These are phyloP conservation scores for Boletus vinaceobasis DNA, from an alignment of 768 basidiomycete genomes.

Conservation along the genomic window DNA sequence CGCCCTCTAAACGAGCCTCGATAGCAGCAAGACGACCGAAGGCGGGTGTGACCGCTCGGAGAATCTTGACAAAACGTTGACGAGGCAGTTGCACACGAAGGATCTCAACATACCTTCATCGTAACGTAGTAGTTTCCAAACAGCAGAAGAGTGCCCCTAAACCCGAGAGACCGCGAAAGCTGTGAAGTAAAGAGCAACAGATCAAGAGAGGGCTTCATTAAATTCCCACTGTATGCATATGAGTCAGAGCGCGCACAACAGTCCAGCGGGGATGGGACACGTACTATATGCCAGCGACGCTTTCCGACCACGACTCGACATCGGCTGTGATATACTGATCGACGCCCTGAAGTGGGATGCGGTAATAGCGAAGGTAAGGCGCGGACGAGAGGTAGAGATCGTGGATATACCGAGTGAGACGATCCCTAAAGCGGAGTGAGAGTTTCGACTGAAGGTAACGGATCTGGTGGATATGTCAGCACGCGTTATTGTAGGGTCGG, in stretches of 20 bases:
- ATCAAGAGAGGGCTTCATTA: constrained; percentile 90
- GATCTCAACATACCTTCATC: constrained; percentile 36
- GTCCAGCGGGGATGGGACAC: constrained; percentile 29
- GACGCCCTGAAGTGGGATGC: constrained; percentile 63
- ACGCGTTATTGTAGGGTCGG: background rate
- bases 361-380: constrained; percentile 70
- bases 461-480: constrained; percentile 48
- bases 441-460: constrained; percentile 86
- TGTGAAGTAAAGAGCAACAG: constrained; percentile 90
- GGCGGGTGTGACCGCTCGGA: constrained; percentile 84
- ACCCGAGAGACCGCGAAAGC: constrained; percentile 80
- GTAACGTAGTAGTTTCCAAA: constrained; percentile 88
- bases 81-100: background rate
- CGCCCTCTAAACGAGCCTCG: constrained; percentile 86
- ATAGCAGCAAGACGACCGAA: constrained; percentile 88
- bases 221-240: constrained; percentile 63
- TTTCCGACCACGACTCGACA: constrained; percentile 83
- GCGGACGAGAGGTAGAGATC: constrained; percentile 84
- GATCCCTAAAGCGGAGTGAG: constrained; percentile 76
- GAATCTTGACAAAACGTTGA: constrained; percentile 38
- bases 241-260: background rate
- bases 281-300: constrained; percentile 83
- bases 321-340: constrained; percentile 95
- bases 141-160: constrained; percentile 76
- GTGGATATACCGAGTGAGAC: constrained; percentile 85